These are phyloP conservation scores for Leccinum barrowsii DNA, from an alignment of 768 basidiomycete genomes.

Conservation along the genomic window DNA sequence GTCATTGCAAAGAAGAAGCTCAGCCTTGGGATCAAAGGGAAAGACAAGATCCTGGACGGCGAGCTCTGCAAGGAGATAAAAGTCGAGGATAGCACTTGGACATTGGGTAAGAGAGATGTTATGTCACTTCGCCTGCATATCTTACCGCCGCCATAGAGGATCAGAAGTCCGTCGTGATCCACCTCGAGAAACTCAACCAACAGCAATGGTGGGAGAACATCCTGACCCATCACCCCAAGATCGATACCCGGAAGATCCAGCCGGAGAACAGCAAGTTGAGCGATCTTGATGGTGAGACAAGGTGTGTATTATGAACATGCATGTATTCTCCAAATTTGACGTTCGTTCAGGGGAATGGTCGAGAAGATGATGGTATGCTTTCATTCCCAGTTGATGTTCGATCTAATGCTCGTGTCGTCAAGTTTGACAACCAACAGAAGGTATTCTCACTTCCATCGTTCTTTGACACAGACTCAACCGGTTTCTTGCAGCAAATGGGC, in stretches of 20 bases:
- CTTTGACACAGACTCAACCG: background rate
- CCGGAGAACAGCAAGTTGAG: slow-evolving; percentile 94
- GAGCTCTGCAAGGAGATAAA: slow-evolving; percentile 93
- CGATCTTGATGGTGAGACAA: slow-evolving; percentile 93
- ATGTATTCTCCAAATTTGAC: slow-evolving; percentile 9
- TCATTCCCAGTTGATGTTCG: slow-evolving; percentile 35
- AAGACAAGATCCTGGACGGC: slow-evolving; percentile 83
- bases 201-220: slow-evolving; percentile 99
- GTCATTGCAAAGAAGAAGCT: slow-evolving; percentile 80
- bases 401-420: slow-evolving; percentile 13
- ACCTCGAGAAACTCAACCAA: slow-evolving; percentile 84
- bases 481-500: slow-evolving; percentile 72
- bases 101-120: slow-evolving; percentile 57
- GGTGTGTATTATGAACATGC: slow-evolving; percentile 41
- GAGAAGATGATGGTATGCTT: slow-evolving; percentile 98
- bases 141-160: slow-evolving; percentile 56
- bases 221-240: slow-evolving; percentile 90
- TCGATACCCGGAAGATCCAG: slow-evolving; percentile 94
- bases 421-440: slow-evolving; percentile 46
- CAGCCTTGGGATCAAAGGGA: slow-evolving; percentile 78
- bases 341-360: slow-evolving; percentile 76
- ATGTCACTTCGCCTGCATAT: background rate
- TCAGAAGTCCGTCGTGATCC: slow-evolving; percentile 64
- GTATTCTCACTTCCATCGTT: slow-evolving; percentile 19
- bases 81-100: slow-evolving; percentile 97